Conservation (phyloP, 2,329 filamentous ascomycete genomes). For the Coniochaeta sp. region DNA sequence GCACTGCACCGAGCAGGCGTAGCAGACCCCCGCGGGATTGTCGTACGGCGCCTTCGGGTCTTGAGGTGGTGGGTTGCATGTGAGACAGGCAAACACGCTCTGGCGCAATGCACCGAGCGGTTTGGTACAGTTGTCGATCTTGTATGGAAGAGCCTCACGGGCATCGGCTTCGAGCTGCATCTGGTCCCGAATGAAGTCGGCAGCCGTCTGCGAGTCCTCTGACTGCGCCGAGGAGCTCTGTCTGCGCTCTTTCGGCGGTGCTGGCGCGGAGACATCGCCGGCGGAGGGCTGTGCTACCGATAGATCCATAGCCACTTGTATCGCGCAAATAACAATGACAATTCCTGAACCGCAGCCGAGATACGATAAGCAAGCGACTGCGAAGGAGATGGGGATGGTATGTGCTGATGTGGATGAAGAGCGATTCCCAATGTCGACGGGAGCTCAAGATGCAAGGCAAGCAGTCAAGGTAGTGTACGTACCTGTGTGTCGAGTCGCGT, state of each 20-base stretch:
- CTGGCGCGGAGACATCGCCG: constrained; percentile 10
- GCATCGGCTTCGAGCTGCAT: constrained; percentile 90
- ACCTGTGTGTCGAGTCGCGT: not conserved
- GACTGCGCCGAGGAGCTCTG: constrained; percentile 57
- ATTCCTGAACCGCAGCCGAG: not conserved
- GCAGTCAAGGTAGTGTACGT: not conserved
- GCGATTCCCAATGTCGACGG: no score
- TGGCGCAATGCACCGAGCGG: constrained; percentile 84
- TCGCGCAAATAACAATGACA: constrained; percentile 1
- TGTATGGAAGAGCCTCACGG: constrained; percentile 88
- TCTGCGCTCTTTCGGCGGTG: constrained; percentile 39
- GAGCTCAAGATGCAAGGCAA: no score
- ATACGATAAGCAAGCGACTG: not conserved
- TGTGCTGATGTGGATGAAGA: not conserved
- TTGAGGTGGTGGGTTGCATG: constrained; percentile 76
- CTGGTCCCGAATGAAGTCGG: constrained; percentile 80
- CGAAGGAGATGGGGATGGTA: not conserved
- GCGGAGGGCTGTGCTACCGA: constrained; percentile 16
- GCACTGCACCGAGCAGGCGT: constrained; percentile 93
- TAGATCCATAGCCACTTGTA: constrained; percentile 24
- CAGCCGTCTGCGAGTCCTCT: constrained; percentile 63
- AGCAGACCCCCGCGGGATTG: constrained; percentile 78
- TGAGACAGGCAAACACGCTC: constrained; percentile 84
- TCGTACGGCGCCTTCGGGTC: constrained; percentile 52
- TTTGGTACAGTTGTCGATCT: constrained; percentile 89